Percentiles rank a stretch among this genome's conserved stretches.
phyloP scores from a whole-genome alignment of 257 asterid species.

The Eustoma russellianum region DNA sequence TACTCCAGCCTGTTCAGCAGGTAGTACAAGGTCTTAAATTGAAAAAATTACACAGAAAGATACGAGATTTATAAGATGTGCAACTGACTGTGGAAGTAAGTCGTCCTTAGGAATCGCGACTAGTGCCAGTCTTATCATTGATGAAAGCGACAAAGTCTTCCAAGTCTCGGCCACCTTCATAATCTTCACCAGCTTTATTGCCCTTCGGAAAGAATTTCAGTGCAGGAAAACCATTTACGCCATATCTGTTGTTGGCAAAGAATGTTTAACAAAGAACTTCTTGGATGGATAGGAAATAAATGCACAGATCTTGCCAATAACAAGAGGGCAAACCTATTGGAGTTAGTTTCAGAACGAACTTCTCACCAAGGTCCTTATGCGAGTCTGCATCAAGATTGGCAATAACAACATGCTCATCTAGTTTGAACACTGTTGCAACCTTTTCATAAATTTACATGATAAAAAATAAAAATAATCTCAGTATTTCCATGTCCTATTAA shows the following conservation, averaged over 20 bases:
- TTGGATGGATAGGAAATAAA: neutral
- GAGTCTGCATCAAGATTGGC: conserved; percentile 89
- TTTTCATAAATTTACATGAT: conserved; percentile 63
- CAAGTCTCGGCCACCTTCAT: conserved; percentile 58
- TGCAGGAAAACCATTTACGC: conserved; percentile 53
- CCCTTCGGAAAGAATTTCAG: conserved; percentile 87
- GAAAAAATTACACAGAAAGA: neutral
- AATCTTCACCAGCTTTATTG: conserved; percentile 92
- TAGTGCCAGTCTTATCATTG: conserved; percentile 81
- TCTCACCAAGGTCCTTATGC: conserved; percentile 68
- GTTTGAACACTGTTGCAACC: conserved; percentile 72
- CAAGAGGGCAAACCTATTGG: neutral
- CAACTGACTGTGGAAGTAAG: conserved; percentile 56
- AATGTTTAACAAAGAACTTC: conserved; percentile 4
- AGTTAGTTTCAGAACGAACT: conserved; percentile 37
- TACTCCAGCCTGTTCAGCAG: conserved; percentile 63
- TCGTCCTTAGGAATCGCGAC: conserved; percentile 81
- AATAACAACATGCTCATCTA: conserved; percentile 72
- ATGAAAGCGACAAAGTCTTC: conserved; percentile 73
- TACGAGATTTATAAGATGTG: neutral
- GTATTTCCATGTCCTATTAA: conserved; percentile 5
- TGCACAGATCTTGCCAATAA: conserved; percentile 2
- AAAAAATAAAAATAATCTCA: conserved; percentile 12
- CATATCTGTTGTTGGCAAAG: conserved; percentile 28
- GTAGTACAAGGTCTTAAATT: conserved; percentile 8